Evolutionary conservation across 371 early-diverging fungal species (phyloP), one percentile per base, ranked within the genome.

Genomic region (Actinomucor elegans): DNA sequence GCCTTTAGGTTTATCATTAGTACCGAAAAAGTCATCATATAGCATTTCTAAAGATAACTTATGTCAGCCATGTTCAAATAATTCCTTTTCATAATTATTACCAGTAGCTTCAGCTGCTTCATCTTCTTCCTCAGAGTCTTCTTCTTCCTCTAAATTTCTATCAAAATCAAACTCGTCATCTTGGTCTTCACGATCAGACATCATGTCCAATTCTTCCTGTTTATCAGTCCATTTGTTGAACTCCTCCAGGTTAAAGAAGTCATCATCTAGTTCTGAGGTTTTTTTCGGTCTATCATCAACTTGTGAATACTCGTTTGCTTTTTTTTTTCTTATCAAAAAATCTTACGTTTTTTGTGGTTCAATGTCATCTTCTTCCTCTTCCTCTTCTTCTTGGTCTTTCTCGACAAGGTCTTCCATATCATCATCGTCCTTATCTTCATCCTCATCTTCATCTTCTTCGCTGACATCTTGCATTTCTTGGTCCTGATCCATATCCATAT

Each of bases 141-240:
- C 71, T 47, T 78, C 79, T n/a, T 73, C 67, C 18, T 73, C 80
- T 23, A 75, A 73, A 2, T 69, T 73, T 18, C 80, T 80, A 26
- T 85, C 84, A 15, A 72, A 55, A 29, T 80, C 74, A 27, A 76
- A 71, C 6, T 68, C 74, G 14, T 69, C 73, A 10, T 71, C 78
- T 40, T 70, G 78, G 42, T 72, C 72, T 57, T 84, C 84, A 58
- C 80, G 81, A 57, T 81, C 73, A 20, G 60, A 59, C 54, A 52
- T 53, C 60, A 59, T 59, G 21, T 53, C 58, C 20, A 57, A 21
- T 43, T 70, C n/a, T 67, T 47, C 57, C 49, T 68, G 44, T 47
- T 74, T 50, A 49, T 84, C 84, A 6, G 84, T 80, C 81, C 82
- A 77, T 33, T 76, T 69, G 44, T 84, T 84, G 56, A 84, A 84